Percentiles rank a stretch among this genome's conserved stretches.
Conservation (phyloP, 805 yeast species). For the Suhomyces kilbournensis region DNA sequence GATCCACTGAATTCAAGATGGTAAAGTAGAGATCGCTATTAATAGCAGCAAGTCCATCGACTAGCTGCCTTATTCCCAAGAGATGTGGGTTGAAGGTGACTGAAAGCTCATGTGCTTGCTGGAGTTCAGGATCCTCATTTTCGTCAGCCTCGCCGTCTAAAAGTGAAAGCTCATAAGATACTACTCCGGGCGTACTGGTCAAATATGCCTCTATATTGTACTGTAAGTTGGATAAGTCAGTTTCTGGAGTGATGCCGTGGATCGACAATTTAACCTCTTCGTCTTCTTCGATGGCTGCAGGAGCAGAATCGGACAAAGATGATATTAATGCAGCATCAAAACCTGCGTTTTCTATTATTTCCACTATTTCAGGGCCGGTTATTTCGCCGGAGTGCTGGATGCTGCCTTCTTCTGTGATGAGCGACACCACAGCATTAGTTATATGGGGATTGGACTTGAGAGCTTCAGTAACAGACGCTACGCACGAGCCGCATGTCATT, state of each 20-base stretch:
- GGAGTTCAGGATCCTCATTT: constrained; percentile 14
- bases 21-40: constrained; percentile 54
- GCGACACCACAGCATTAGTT: constrained; percentile 26
- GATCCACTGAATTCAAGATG: constrained; percentile 49
- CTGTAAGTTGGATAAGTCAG: constrained; percentile 28
- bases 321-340: constrained; percentile 18
- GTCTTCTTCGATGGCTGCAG: constrained; percentile 13
- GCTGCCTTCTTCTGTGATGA: constrained; percentile 36
- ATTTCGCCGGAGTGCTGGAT: constrained; percentile 17
- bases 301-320: background rate
- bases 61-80: constrained; percentile 64
- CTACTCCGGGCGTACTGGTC: constrained; percentile 30
- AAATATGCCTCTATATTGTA: constrained; percentile 41
- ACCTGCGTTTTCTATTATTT: constrained; percentile 31
- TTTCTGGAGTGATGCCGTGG: constrained; percentile 26
- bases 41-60: constrained; percentile 44
- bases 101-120: constrained; percentile 30
- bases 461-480: constrained; percentile 37
- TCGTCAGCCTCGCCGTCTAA: constrained; percentile 10
- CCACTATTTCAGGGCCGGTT: constrained; percentile 14
- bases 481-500: constrained; percentile 44
- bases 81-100: constrained; percentile 49
- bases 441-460: constrained; percentile 25
- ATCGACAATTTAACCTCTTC: constrained; percentile 32
- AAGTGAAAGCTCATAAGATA: constrained; percentile 22